A percentile compares a stretch with the other conserved stretches of the same genome.
These are phyloP conservation scores for Paramecium sonneborni DNA, from an alignment of 73 alveolate genomes.

Conservation along the genomic window DNA sequence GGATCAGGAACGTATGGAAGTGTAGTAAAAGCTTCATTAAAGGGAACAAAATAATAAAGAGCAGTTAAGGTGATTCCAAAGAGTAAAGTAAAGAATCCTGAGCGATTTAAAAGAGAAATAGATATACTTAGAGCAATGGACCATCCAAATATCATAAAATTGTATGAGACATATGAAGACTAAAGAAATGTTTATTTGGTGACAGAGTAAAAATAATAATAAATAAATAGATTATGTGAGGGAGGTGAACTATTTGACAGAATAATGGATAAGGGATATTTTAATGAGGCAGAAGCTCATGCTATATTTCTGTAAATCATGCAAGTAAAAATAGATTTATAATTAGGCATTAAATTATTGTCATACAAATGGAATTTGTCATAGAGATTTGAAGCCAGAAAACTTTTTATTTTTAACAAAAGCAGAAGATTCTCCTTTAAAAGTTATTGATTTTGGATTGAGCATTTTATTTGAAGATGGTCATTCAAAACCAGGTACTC, in stretches of 20 bases:
- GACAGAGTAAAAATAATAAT: constrained; percentile 67
- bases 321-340: constrained; percentile 12
- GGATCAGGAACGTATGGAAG: constrained; percentile 96
- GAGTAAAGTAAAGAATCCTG: constrained; percentile 74
- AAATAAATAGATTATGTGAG: constrained; percentile 62
- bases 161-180: constrained; percentile 83
- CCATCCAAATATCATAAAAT: constrained; percentile 79
- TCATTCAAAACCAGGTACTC: neutral
- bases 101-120: constrained; percentile 74
- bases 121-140: constrained; percentile 71
- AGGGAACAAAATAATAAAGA: constrained; percentile 74
- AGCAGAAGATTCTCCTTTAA: constrained; percentile 66
- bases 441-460: constrained; percentile 74
- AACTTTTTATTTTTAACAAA: constrained; percentile 72
- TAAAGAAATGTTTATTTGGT: constrained; percentile 76
- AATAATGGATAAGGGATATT: constrained; percentile 67
- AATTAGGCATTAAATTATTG: constrained; percentile 75
- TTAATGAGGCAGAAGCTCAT: constrained; percentile 75
- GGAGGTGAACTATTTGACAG: constrained; percentile 86
- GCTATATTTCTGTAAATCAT: constrained; percentile 69
- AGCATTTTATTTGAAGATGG: constrained; percentile 74
- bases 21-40: constrained; percentile 82
- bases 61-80: constrained; percentile 88
- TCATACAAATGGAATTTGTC: constrained; percentile 79
- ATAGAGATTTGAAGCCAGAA: constrained; percentile 82